A percentile compares a stretch with the other conserved stretches of the same genome.
These are phyloP conservation scores for Coniella lustricola DNA, from an alignment of 2,329 filamentous ascomycete species.

Conservation along the genomic window DNA sequence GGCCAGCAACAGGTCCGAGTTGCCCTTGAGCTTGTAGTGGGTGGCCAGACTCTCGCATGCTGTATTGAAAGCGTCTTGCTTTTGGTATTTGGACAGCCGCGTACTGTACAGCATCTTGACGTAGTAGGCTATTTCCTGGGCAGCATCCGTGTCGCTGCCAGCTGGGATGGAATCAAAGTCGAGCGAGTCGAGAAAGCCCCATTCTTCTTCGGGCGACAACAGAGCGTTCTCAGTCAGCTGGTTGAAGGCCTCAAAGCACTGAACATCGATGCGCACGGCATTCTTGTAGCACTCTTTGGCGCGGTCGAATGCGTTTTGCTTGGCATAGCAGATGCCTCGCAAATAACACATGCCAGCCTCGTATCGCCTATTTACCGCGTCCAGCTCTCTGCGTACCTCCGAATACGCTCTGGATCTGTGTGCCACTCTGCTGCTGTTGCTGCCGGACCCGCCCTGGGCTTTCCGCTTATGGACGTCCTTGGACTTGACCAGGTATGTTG, in stretches of 20 bases:
- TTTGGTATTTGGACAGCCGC: conserved; percentile 88
- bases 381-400: conserved; percentile 24
- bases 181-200: conserved; percentile 79
- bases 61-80: conserved; percentile 71
- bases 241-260: conserved; percentile 97
- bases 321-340: conserved; percentile 87
- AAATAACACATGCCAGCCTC: conserved; percentile 98
- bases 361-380: conserved; percentile 70
- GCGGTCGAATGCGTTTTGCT: conserved; percentile 93
- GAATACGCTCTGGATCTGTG: conserved; percentile 5
- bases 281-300: conserved; percentile 99
- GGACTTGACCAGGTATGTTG: conserved; percentile 69
- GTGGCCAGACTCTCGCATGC: conserved; percentile 88
- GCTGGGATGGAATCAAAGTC: conserved; percentile 80
- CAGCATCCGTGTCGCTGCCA: conserved; percentile 48
- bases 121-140: conserved; percentile 86
- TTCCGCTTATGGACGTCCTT: conserved; percentile 61
- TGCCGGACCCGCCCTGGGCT: conserved; percentile 46
- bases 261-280: conserved; percentile 91
- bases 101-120: conserved; percentile 96
- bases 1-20: conserved; percentile 84
- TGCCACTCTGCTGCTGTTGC: conserved; percentile 5
- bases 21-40: conserved; percentile 80
- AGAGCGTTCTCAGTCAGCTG: conserved; percentile 96
- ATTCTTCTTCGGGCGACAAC: conserved; percentile 79